phyloP scores from a whole-genome alignment of 116 monocot species.

The Posidonia oceanica region DNA sequence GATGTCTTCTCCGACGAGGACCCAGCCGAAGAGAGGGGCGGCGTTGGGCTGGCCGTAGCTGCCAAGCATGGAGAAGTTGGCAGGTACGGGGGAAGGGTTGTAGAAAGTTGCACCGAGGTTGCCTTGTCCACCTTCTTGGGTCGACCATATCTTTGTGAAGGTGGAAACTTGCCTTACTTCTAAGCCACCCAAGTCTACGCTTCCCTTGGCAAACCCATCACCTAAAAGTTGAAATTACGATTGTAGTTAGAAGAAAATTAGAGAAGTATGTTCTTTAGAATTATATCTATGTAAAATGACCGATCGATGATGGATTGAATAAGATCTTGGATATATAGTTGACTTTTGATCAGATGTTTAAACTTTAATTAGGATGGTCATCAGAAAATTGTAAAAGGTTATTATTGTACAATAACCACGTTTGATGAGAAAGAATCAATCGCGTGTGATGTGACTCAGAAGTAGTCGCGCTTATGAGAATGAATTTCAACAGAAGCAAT shows the following conservation, averaged over 20 bases:
- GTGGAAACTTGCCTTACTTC: slow-evolving; percentile 46
- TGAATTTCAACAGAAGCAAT: too few species aligned
- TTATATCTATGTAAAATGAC: background rate
- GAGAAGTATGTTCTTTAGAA: background rate
- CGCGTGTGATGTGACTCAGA: too few species aligned
- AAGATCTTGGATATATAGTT: too few species aligned
- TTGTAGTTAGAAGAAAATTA: background rate
- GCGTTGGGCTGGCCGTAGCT: slow-evolving; percentile 50
- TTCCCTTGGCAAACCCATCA: slow-evolving; percentile 56
- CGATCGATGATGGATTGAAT: background rate
- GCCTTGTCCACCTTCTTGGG: slow-evolving; percentile 33
- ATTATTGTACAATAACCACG: too few species aligned
- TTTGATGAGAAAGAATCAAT: too few species aligned
- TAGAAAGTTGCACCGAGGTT: slow-evolving; percentile 55
- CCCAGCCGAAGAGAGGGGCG: slow-evolving; percentile 47
- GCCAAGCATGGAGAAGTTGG: slow-evolving; percentile 55
- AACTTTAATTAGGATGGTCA: too few species aligned
- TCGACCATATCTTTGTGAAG: slow-evolving; percentile 58
- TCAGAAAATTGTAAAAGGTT: too few species aligned
- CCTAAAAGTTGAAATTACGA: slow-evolving; percentile 16
- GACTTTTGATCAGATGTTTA: too few species aligned
- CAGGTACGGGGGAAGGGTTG: slow-evolving; percentile 35
- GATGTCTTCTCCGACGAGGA: slow-evolving; percentile 39
- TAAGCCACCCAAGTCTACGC: slow-evolving; percentile 58
- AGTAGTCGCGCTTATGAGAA: too few species aligned